Evolutionary conservation across 2,329 filamentous ascomycete genomes (phyloP), one percentile per base, ranked within the genome.

Genomic region (Monilinia polystroma): DNA sequence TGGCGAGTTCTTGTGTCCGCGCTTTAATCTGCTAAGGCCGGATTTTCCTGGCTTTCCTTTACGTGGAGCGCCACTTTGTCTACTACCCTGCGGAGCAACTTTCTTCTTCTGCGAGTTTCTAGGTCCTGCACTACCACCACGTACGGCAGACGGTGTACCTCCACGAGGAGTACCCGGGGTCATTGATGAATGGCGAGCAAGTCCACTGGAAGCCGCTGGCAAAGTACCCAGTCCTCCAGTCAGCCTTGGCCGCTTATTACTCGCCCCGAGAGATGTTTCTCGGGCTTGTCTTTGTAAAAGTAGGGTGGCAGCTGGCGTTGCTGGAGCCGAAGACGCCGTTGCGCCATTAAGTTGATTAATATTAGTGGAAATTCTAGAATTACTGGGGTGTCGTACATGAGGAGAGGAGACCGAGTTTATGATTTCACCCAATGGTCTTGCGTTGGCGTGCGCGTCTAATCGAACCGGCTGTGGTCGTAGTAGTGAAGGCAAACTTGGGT

Each of bases 111-210:
- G 75, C 7, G 75, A 75, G 49, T 83, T 80, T 53, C 86, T 81
- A 1, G 87, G 87, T 0, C 85, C 86, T 7, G 84, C 85, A 73
- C 87, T 89, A 12, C 86, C 86, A 43, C 87, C 83, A 43, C 79
- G 79, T 20, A 78, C 65, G 69, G 70, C 66, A 68, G 71, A 69
- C 47, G 76, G 76, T 55, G 75, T 77, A 26, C 71, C 72, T 59
- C 78, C 80, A 74, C 88, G 88, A 12, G 86, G 85, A 3, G 86
- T 88, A 38, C 86, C 85, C 0, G 87, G 87, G 0, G 86, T 86
- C 3, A 87, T 79, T 1, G 87, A 89, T 1, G 86, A 82, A 74
- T 89, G 87, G 18, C 87, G 81, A 8, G 86, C 86, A 14, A 89
- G 79, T 1, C 82, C 82, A 73, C 85, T 88, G 2, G 85, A 86